Percentiles rank a stretch among this genome's conserved stretches.
Conservation (phyloP, 192 early-diverging fungal genomes). For the Pecoramyces ruminantium region DNA sequence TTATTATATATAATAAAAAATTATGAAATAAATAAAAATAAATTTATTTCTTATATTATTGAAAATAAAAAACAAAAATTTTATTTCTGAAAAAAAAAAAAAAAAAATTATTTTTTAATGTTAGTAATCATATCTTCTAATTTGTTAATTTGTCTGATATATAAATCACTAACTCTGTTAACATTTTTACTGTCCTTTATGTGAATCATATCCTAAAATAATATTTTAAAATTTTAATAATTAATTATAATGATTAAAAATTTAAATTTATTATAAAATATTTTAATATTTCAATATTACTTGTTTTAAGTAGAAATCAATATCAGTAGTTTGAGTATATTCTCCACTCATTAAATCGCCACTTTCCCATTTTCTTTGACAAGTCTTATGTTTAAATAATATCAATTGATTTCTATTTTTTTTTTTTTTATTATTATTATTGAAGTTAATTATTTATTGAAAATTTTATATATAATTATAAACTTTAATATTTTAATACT, state of each 20-base stretch:
- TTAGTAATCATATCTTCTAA: slow-evolving; percentile 25
- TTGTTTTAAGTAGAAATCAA: slow-evolving; percentile 85
- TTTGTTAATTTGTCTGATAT: slow-evolving; percentile 85
- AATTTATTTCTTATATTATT: no score
- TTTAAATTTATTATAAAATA: no score
- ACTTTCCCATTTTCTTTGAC: slow-evolving; percentile 66
- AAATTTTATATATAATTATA: neutral
- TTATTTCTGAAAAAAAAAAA: no score
- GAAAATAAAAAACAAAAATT: no score
- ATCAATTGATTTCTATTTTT: slow-evolving; percentile 58
- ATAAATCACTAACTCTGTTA: slow-evolving; percentile 86
- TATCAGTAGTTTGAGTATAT: slow-evolving; percentile 57
- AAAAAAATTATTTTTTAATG: neutral
- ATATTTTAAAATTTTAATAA: no score
- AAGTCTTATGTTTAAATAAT: slow-evolving; percentile 85
- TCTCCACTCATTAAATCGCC: slow-evolving; percentile 78
- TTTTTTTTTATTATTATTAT: no score
- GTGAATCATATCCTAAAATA: slow-evolving; percentile 87
- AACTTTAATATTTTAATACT: neutral
- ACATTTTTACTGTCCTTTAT: slow-evolving; percentile 89
- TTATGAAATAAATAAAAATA: no score
- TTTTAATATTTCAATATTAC: no score
- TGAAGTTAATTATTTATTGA: no score
- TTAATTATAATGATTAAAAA: no score
- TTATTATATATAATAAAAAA: no score